Base-by-base conservation (phyloP, 2,329 filamentous ascomycete genomes). In the Fusarium incarnatum region DNA sequence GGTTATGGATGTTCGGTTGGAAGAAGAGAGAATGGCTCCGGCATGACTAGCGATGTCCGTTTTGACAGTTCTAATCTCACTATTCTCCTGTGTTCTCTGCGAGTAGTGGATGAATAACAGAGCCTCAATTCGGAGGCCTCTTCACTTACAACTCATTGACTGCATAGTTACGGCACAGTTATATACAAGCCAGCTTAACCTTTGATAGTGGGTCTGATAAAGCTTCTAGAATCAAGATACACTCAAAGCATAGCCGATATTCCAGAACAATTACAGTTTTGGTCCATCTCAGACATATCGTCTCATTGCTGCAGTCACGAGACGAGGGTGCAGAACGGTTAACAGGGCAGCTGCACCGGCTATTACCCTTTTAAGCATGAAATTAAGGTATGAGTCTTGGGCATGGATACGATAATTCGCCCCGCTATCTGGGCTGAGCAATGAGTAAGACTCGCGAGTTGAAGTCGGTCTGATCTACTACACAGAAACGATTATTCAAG, bases 51-150 rank as follows among this genome's bases (percentile, higher is more conserved):
- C 2, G 2, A 7, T n/a, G 6, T 37, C 6, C 2, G 32, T 16
- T n/a, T 1, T 37, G 6, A 6, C 32, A 11, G 5, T 37, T n/a
- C 10, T 10, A 4, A 0, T 10, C 1, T 11, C 34, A 11, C 18
- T 37, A 4, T 12, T 12, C 34, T 7, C 18, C 6, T 28, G 3
- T 37, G 5, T 18, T 10, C 34, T n/a, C 18, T 11, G 11, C 34
- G n/a, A n/a, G 34, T 37, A 37, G 10, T 12, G 6, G 27, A 37
- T 11, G 18, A 6, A n/a, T 1, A 4, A n/a, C 18, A 37, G 34
- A 37, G 8, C n/a, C 25, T 47, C 25, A 47, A 10, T 4, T 9
- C 12, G 25, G 45, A 47, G 45, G 45, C 45, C 45, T 28, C 45
- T 37, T 12, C 34, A 37, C 10, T 37, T 37, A 4, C 2, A 37